A percentile compares a stretch with the other conserved stretches of the same genome.
Evolutionary conservation across 2,329 filamentous ascomycete genomes (phyloP).

Genomic region (Podosphaera fusca): DNA sequence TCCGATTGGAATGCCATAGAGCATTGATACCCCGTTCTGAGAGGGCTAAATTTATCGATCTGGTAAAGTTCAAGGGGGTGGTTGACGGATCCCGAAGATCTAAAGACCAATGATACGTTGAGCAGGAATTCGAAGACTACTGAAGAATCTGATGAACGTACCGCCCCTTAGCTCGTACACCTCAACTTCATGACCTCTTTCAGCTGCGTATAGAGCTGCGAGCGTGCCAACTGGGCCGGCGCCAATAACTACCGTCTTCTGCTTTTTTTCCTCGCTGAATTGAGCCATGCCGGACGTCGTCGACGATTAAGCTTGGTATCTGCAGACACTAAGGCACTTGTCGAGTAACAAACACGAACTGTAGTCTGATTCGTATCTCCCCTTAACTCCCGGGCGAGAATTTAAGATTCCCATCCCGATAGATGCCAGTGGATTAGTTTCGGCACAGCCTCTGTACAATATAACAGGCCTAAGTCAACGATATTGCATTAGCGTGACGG

Average conservation of each 20-base stretch:
- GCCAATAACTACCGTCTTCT: constrained; percentile 53
- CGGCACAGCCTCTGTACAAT: too few relatives aligned
- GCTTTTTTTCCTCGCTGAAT: constrained; percentile 4
- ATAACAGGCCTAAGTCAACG: too few relatives aligned
- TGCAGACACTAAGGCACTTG: too few relatives aligned
- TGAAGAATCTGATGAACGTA: constrained; percentile 20
- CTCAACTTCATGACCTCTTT: constrained; percentile 71
- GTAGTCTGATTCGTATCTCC: too few relatives aligned
- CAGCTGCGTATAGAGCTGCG: constrained; percentile 77
- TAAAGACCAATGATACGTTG: constrained; percentile 17
- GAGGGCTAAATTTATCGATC: constrained; percentile 91
- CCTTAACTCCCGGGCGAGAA: too few relatives aligned
- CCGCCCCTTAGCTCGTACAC: constrained; percentile 83
- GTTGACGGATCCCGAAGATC: constrained; percentile 71
- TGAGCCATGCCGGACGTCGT: neutral
- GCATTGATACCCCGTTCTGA: constrained; percentile 87
- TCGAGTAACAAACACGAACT: too few relatives aligned
- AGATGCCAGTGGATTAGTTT: too few relatives aligned
- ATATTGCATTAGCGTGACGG: too few relatives aligned
- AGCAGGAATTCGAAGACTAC: neutral
- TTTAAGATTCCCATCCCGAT: too few relatives aligned
- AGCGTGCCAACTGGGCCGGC: constrained; percentile 85
- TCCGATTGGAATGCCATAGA: constrained; percentile 44
- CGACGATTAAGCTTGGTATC: too few relatives aligned
- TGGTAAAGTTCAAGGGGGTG: constrained; percentile 79